Evolutionary conservation across 1,139 yeast species (phyloP).

Genomic region (Taiozyma sp.): DNA sequence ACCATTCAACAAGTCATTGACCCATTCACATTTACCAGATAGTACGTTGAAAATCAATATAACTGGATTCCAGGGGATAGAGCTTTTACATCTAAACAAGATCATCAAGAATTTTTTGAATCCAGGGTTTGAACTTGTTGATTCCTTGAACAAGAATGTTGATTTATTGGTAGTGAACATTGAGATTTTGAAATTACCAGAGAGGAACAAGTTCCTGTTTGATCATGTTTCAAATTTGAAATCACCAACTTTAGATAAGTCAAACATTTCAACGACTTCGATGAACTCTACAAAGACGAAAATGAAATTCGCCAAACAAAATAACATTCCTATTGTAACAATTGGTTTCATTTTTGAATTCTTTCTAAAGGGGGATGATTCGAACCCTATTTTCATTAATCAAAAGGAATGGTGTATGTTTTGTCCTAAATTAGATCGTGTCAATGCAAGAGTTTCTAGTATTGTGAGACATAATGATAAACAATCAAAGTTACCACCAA

Average conservation of each 20-base stretch:
- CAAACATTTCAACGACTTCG: constrained; percentile 11
- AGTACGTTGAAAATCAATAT: constrained; percentile 45
- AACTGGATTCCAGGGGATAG: constrained; percentile 83
- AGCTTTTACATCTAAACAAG: constrained; percentile 66
- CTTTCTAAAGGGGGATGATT: constrained; percentile 14
- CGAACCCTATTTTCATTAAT: constrained; percentile 22
- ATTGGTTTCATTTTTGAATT: constrained; percentile 46
- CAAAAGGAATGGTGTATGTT: constrained; percentile 48
- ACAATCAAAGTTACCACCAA: background rate
- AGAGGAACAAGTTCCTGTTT: constrained; percentile 15
- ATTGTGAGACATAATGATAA: background rate
- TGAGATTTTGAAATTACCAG: constrained; percentile 25
- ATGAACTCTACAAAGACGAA: constrained; percentile 41
- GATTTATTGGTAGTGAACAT: constrained; percentile 63
- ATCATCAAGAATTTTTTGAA: constrained; percentile 41
- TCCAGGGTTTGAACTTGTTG: constrained; percentile 40
- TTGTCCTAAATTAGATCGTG: constrained; percentile 32
- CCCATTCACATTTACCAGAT: constrained; percentile 2
- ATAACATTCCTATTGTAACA: constrained; percentile 54
- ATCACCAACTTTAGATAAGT: constrained; percentile 6
- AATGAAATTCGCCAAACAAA: constrained; percentile 48
- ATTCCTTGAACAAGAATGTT: constrained; percentile 47
- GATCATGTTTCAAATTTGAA: constrained; percentile 14
- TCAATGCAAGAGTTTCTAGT: constrained; percentile 9
- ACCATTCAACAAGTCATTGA: constrained; percentile 43